Evolutionary conservation across 179 eudicot species (phyloP).

Genomic region (Actinidia arguta): DNA sequence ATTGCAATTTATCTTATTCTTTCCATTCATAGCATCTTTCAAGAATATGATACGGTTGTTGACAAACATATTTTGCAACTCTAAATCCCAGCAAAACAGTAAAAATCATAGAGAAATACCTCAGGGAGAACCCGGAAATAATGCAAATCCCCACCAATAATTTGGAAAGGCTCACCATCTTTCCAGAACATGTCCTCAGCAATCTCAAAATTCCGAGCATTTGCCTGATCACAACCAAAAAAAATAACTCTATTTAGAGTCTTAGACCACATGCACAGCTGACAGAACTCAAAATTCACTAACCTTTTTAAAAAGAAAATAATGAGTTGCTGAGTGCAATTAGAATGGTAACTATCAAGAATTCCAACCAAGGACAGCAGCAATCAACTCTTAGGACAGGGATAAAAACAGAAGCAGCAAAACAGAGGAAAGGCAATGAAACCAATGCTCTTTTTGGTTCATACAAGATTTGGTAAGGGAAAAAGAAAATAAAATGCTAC

Average conservation of each 20-base stretch:
- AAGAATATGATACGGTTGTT: background rate
- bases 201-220: slow-evolving; percentile 67
- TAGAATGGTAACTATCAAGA: too few species aligned
- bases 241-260: slow-evolving; percentile 2
- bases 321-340: background rate
- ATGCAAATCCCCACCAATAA: slow-evolving; percentile 94
- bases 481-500: background rate
- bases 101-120: slow-evolving; percentile 42
- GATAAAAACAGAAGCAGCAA: background rate
- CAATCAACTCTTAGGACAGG: background rate
- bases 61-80: background rate
- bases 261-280: background rate
- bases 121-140: slow-evolving; percentile 88
- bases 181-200: slow-evolving; percentile 92
- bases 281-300: background rate
- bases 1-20: background rate
- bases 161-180: slow-evolving; percentile 79
- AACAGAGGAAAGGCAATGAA: background rate
- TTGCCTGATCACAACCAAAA: slow-evolving; percentile 38
- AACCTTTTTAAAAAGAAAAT: background rate
- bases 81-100: background rate
- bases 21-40: background rate
- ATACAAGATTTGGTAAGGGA: background rate
- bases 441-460: background rate
- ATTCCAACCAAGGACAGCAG: background rate